Percentiles rank a stretch among this genome's conserved stretches.
Conservation (phyloP, 768 basidiomycete species). For the Lactarius sanguifluus region DNA sequence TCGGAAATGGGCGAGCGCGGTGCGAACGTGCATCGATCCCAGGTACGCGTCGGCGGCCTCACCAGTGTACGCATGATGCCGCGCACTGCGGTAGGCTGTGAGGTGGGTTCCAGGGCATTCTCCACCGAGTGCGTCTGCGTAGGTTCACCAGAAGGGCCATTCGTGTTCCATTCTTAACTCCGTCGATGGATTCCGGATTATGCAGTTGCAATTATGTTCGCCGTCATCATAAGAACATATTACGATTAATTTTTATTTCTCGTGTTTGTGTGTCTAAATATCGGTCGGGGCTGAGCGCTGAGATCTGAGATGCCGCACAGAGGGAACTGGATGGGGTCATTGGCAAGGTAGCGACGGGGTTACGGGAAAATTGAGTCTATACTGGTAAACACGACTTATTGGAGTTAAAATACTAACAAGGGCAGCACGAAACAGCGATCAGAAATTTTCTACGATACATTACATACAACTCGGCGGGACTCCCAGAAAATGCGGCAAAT, state of each 20-base stretch:
- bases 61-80: conserved; percentile 26
- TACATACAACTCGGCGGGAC: background rate
- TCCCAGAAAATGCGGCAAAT: background rate
- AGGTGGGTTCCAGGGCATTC: background rate
- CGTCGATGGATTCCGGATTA: background rate
- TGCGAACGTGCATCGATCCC: conserved; percentile 7
- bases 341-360: background rate
- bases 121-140: background rate
- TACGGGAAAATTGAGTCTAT: background rate
- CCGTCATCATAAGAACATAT: background rate
- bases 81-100: conserved; percentile 14
- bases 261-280: background rate
- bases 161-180: background rate
- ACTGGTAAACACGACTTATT: background rate
- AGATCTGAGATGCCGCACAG: too few species aligned
- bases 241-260: background rate
- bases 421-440: background rate
- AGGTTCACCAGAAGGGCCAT: background rate
- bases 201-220: background rate
- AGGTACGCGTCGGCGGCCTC: conserved; percentile 22
- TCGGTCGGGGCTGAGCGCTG: background rate
- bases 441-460: background rate
- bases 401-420: background rate
- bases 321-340: background rate
- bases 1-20: background rate